Evolutionary conservation across 176 grass and related monocot species (phyloP).

Genomic region (Hordeum marinum): DNA sequence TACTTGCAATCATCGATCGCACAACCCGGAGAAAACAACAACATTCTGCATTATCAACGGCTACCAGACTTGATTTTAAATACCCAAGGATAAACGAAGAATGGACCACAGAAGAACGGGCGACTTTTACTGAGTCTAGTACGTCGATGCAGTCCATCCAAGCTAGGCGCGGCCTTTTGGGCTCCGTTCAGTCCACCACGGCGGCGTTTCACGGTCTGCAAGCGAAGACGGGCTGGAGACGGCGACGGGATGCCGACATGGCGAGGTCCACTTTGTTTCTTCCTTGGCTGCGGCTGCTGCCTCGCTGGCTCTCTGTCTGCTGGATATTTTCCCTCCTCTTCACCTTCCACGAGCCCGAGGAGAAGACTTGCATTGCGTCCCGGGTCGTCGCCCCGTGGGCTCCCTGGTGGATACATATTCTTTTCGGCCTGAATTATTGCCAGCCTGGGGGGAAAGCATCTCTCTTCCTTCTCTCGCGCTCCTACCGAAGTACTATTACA

Average conservation of each 20-base stretch:
- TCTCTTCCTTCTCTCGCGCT: neutral
- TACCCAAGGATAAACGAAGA: neutral
- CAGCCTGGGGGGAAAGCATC: slow-evolving; percentile 1
- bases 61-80: neutral
- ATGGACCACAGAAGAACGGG: neutral
- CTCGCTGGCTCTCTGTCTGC: neutral
- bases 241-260: neutral
- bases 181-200: neutral
- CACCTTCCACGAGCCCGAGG: neutral
- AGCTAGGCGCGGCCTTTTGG: neutral
- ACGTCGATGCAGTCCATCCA: neutral
- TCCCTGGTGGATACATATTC: neutral
- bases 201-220: neutral
- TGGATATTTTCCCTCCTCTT: neutral
- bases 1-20: neutral
- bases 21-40: neutral
- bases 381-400: slow-evolving; percentile 2
- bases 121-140: neutral
- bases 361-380: neutral
- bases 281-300: neutral
- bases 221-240: neutral
- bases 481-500: neutral
- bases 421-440: neutral
- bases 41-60: neutral
- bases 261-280: neutral